Evolutionary conservation across 23 red algal species (phyloP).

Genomic region (Cyanidiococcus yangmingshanensis): DNA sequence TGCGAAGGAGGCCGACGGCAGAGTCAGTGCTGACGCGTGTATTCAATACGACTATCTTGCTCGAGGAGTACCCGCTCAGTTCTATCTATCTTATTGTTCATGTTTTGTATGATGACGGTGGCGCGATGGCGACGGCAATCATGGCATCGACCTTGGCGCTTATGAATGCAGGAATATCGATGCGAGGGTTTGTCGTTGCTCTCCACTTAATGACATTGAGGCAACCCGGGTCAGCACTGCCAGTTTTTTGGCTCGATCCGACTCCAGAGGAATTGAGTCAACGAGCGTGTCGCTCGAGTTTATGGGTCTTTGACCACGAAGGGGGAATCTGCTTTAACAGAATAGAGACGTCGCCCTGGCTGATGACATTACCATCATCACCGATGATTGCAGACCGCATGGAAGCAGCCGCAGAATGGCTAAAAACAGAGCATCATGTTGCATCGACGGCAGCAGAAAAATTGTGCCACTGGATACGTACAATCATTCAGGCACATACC

Average conservation of each 20-base stretch:
- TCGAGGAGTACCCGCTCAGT: neutral
- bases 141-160: neutral
- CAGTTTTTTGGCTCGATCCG: neutral
- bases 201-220: neutral
- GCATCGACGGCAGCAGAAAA: neutral
- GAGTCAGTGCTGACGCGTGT: neutral
- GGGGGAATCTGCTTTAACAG: neutral
- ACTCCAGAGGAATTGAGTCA: neutral
- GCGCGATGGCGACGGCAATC: neutral
- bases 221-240: no score
- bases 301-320: neutral
- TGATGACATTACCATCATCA: no score
- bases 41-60: neutral
- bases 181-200: neutral
- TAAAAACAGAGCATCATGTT: neutral
- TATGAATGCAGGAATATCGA: neutral
- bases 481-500: neutral
- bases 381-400: no score
- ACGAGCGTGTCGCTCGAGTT: neutral
- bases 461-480: neutral
- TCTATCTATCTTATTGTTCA: neutral
- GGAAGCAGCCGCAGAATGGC: no score
- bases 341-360: neutral
- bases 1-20: neutral
- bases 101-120: neutral